Conservation (phyloP, 164 flowering plant species). For the Magnolia changhungtana region DNA sequence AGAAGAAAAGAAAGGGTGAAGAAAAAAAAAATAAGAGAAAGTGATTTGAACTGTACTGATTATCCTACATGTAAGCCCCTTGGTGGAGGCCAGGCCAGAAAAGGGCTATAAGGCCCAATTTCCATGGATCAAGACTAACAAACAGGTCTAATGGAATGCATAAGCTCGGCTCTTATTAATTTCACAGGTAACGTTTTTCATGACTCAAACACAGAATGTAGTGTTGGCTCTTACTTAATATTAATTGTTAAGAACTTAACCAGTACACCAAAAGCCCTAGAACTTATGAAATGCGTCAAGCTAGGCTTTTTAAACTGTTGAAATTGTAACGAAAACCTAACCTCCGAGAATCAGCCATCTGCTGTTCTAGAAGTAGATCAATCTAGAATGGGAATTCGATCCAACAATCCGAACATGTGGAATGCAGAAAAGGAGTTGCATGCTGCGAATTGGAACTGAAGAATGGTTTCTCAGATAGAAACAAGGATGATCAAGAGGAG, state of each 20-base stretch:
- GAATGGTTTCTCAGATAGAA: constrained; percentile 3
- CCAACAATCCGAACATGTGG: constrained; percentile 22
- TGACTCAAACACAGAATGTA: not conserved
- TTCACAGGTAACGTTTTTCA: too few species aligned
- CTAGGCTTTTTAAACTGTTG: too few species aligned
- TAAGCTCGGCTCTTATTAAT: too few species aligned
- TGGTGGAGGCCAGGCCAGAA: constrained; percentile 22
- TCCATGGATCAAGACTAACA: constrained; percentile 12
- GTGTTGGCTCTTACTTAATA: too few species aligned
- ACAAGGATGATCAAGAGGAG: constrained; percentile 11
- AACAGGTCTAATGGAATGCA: not conserved
- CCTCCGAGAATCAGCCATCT: constrained; percentile 8
- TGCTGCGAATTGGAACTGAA: constrained; percentile 40
- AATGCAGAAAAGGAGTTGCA: constrained; percentile 32
- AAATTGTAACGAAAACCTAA: not conserved
- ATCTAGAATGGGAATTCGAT: constrained; percentile 5
- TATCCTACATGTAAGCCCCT: constrained; percentile 8
- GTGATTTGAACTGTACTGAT: too few species aligned
- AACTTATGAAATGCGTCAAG: too few species aligned
- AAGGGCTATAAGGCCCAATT: constrained; percentile 5
- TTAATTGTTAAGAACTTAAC: too few species aligned
- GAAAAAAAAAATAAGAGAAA: too few species aligned
- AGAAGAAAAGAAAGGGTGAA: too few species aligned
- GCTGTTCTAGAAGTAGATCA: constrained; percentile 9
- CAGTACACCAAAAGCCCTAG: too few species aligned